A percentile compares a stretch with the other conserved stretches of the same genome.
Evolutionary conservation across 2,329 filamentous ascomycete species (phyloP).

Genomic region (Arthrobotrys sinensis): DNA sequence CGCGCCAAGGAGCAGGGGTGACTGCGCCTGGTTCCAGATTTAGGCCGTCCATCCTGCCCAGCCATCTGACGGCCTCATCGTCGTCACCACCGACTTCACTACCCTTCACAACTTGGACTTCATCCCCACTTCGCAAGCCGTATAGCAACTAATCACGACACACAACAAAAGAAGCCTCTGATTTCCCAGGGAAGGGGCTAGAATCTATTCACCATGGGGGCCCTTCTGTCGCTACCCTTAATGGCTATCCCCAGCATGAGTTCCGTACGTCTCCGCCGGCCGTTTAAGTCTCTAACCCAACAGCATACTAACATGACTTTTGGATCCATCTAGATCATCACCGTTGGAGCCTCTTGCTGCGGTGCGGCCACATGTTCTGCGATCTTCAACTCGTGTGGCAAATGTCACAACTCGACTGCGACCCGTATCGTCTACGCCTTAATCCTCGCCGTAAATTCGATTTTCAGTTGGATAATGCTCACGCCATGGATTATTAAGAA

Average conservation of each 20-base stretch:
- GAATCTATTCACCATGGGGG: conserved; percentile 78
- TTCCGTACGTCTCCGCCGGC: conserved; percentile 76
- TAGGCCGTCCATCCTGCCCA: conserved; percentile 41
- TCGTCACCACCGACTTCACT: conserved; percentile 28
- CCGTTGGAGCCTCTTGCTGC: conserved; percentile 89
- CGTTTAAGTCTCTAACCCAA: conserved; percentile 25
- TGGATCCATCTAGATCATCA: conserved; percentile 75
- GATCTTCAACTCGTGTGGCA: conserved; percentile 94
- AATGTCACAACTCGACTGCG: conserved; percentile 96
- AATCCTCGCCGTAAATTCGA: conserved; percentile 95
- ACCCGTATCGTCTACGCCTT: conserved; percentile 97
- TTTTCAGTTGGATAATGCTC: conserved; percentile 98
- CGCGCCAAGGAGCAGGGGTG: background rate
- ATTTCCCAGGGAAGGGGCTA: conserved; percentile 19
- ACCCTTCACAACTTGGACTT: conserved; percentile 18
- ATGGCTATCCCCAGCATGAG: conserved; percentile 88
- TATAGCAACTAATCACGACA: background rate
- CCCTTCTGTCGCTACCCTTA: conserved; percentile 88
- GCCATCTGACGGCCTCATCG: conserved; percentile 47
- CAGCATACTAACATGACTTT: conserved; percentile 52
- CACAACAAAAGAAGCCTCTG: background rate
- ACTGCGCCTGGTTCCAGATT: conserved; percentile 53
- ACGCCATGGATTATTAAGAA: conserved; percentile 99
- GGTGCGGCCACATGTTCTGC: conserved; percentile 97
- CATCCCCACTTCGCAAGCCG: background rate